Conservation (phyloP, 495 filamentous ascomycete genomes). For the Wilcoxina mikolae region DNA sequence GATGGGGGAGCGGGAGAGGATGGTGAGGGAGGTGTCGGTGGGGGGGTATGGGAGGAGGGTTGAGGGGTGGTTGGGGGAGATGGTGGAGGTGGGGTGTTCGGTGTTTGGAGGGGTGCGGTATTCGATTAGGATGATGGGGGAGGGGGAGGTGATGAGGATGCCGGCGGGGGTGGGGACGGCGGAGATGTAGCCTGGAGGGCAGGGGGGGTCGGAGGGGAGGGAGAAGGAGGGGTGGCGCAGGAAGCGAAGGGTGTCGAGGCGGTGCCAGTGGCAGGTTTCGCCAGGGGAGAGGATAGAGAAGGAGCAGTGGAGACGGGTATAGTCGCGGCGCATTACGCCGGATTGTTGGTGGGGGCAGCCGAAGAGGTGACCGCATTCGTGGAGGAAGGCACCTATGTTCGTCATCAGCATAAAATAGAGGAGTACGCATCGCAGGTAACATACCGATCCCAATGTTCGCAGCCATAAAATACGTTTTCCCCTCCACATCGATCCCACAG, state of each 20-base stretch:
- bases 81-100: neutral
- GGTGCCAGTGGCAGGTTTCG: constrained; percentile 80
- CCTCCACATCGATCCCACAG: constrained; percentile 65
- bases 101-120: neutral
- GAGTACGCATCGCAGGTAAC: neutral
- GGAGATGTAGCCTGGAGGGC: neutral
- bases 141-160: neutral
- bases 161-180: neutral
- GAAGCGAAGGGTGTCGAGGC: constrained; percentile 74
- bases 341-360: constrained; percentile 76
- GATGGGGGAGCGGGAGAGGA: neutral
- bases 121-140: neutral
- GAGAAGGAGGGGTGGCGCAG: constrained; percentile 76
- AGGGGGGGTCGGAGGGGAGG: constrained; percentile 57
- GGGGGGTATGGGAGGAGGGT: neutral
- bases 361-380: constrained; percentile 74
- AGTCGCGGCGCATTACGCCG: constrained; percentile 80
- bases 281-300: constrained; percentile 63
- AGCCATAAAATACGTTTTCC: constrained; percentile 79
- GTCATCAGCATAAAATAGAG: neutral
- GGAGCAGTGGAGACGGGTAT: constrained; percentile 64
- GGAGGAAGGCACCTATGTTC: constrained; percentile 53
- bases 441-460: constrained; percentile 69
- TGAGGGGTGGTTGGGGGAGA: neutral
- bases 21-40: neutral